These are phyloP conservation scores for Ogataea glucozyma DNA, from an alignment of 805 yeast species.

Conservation along the genomic window DNA sequence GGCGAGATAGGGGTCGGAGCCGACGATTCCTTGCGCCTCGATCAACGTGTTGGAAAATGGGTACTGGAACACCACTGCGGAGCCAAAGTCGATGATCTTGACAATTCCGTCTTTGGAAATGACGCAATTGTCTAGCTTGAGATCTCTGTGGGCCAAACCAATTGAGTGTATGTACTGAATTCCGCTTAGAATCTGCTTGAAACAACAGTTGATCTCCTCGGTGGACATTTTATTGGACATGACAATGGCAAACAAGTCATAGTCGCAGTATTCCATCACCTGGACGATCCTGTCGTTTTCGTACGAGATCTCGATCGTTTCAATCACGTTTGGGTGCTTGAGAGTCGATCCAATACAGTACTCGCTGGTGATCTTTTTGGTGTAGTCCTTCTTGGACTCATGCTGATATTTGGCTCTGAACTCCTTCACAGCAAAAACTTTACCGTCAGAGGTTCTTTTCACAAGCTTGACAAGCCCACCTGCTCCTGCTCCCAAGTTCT, in stretches of 20 bases:
- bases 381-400: conserved; percentile 82
- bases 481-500: conserved; percentile 90
- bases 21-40: conserved; percentile 82
- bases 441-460: conserved; percentile 61
- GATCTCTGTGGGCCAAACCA: conserved; percentile 90
- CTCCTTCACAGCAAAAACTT: conserved; percentile 89
- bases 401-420: conserved; percentile 73
- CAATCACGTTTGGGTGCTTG: conserved; percentile 86
- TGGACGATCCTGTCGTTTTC: conserved; percentile 85
- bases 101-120: conserved; percentile 80
- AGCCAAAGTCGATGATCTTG: conserved; percentile 89
- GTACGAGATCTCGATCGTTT: conserved; percentile 87
- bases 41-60: conserved; percentile 74
- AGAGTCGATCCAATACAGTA: conserved; percentile 91
- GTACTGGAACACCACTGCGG: conserved; percentile 87
- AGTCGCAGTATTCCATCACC: conserved; percentile 94
- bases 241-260: conserved; percentile 88
- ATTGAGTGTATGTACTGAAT: conserved; percentile 76
- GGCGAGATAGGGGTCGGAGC: conserved; percentile 86
- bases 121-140: conserved; percentile 91
- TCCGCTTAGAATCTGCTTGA: conserved; percentile 82
- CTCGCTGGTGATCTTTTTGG: conserved; percentile 90
- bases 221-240: conserved; percentile 87
- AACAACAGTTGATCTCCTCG: conserved; percentile 83
- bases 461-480: conserved; percentile 87